Evolutionary conservation across 2,329 filamentous ascomycete species (phyloP).

Genomic region (Diaporthe ampelina): DNA sequence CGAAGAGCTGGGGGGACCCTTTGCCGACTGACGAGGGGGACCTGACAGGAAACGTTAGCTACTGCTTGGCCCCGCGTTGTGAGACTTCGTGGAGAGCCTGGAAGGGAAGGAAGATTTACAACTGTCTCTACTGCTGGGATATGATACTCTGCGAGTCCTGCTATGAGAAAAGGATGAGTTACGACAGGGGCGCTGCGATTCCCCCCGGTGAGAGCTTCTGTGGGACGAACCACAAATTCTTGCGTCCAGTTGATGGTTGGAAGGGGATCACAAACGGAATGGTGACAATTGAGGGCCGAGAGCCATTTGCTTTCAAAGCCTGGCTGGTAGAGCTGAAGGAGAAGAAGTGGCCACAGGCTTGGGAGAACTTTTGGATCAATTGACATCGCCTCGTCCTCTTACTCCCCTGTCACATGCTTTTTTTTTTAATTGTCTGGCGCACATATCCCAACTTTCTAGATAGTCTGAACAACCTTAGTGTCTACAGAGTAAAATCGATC

Average conservation of each 20-base stretch:
- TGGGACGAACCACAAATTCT: constrained; percentile 1
- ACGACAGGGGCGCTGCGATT: background rate
- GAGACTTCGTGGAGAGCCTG: background rate
- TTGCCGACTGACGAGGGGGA: constrained; percentile 4
- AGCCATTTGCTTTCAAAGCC: constrained; percentile 1
- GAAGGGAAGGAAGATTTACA: background rate
- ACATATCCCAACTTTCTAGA: background rate
- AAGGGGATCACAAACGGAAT: constrained; percentile 1
- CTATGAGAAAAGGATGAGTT: background rate
- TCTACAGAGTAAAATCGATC: constrained; percentile 6
- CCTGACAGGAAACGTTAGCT: background rate
- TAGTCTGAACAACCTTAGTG: no score
- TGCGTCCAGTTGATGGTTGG: background rate
- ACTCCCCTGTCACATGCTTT: no score
- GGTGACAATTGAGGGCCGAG: background rate
- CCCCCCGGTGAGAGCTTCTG: background rate
- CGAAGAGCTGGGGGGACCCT: background rate
- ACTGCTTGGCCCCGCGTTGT: background rate
- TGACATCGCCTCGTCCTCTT: background rate
- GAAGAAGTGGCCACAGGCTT: constrained; percentile 10
- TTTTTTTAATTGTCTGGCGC: no score
- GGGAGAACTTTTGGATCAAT: constrained; percentile 9
- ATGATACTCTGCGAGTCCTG: background rate
- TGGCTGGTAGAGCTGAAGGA: constrained; percentile 3
- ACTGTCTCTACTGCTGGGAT: constrained; percentile 5